Evolutionary conservation across 2,329 filamentous ascomycete species (phyloP).

Genomic region (Cordyceps cateniannulata): DNA sequence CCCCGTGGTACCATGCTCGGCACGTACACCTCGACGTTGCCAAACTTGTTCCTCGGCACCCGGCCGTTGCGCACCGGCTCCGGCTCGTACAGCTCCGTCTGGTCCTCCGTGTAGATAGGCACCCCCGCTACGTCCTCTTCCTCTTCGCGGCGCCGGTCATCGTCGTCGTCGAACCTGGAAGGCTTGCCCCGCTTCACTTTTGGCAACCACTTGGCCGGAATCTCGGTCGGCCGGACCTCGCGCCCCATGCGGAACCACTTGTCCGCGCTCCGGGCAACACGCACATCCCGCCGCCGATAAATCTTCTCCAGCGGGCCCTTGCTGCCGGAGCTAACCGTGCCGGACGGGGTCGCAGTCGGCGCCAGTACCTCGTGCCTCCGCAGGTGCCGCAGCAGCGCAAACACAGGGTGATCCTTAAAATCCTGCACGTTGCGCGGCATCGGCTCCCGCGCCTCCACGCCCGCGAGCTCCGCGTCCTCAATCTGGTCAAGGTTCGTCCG

Average conservation of each 20-base stretch:
- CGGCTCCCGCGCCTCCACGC: constrained; percentile 65
- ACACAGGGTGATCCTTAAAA: constrained; percentile 80
- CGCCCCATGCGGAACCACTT: constrained; percentile 88
- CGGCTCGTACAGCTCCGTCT: constrained; percentile 68
- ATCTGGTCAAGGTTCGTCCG: constrained; percentile 69
- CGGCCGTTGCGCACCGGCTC: constrained; percentile 68
- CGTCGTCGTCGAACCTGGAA: constrained; percentile 12
- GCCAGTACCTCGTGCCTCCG: constrained; percentile 76
- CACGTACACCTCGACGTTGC: constrained; percentile 91
- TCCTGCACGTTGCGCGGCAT: constrained; percentile 84
- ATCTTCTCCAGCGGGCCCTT: constrained; percentile 64
- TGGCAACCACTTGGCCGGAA: constrained; percentile 70
- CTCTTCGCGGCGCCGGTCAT: constrained; percentile 23
- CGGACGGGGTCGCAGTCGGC: constrained; percentile 62
- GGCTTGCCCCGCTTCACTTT: constrained; percentile 35
- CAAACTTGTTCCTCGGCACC: constrained; percentile 86
- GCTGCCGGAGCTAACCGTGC: constrained; percentile 67
- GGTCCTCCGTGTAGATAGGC: constrained; percentile 54
- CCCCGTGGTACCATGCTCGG: constrained; percentile 84
- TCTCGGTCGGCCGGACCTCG: constrained; percentile 69
- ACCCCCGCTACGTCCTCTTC: constrained; percentile 33
- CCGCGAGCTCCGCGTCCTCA: constrained; percentile 70
- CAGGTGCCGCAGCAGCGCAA: constrained; percentile 79
- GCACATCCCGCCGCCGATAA: constrained; percentile 76
- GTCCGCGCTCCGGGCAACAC: constrained; percentile 68